A percentile compares a stretch with the other conserved stretches of the same genome.
These are phyloP conservation scores for Aspergillus luchuensis DNA, from an alignment of 2,329 filamentous ascomycete species.

Conservation along the genomic window DNA sequence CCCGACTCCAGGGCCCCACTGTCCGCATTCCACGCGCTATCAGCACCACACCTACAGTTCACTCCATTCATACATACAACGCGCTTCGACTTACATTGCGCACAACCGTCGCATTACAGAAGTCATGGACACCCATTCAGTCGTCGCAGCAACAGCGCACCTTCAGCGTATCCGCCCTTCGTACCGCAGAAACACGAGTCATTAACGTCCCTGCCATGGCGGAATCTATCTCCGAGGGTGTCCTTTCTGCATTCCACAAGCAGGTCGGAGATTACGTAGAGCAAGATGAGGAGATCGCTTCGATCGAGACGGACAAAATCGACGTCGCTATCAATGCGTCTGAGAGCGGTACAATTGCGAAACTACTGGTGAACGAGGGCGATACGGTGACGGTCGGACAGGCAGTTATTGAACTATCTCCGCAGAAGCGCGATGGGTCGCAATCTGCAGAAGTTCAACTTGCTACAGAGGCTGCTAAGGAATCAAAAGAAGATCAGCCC, in stretches of 20 bases:
- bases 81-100: not conserved
- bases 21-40: not conserved
- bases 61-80: not conserved
- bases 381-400: slow-evolving; percentile 95
- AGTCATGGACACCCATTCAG: not conserved
- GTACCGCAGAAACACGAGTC: slow-evolving; percentile 38
- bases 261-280: slow-evolving; percentile 91
- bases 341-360: slow-evolving; percentile 84
- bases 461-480: slow-evolving; percentile 57
- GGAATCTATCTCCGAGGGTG: slow-evolving; percentile 97
- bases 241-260: slow-evolving; percentile 59
- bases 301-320: slow-evolving; percentile 99
- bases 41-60: not conserved
- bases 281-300: slow-evolving; percentile 95
- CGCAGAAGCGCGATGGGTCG: not conserved
- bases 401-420: slow-evolving; percentile 72
- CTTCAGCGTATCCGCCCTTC: not conserved
- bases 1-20: not conserved
- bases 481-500: slow-evolving; percentile 44
- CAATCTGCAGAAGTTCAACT: slow-evolving; percentile 64
- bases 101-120: not conserved
- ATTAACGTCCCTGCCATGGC: slow-evolving; percentile 98
- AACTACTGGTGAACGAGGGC: slow-evolving; percentile 87
- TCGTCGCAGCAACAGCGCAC: not conserved
- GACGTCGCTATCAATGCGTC: slow-evolving; percentile 95